Conservation (phyloP, 352 stramenopile genomes). For the Globisporangium cystogenes region DNA sequence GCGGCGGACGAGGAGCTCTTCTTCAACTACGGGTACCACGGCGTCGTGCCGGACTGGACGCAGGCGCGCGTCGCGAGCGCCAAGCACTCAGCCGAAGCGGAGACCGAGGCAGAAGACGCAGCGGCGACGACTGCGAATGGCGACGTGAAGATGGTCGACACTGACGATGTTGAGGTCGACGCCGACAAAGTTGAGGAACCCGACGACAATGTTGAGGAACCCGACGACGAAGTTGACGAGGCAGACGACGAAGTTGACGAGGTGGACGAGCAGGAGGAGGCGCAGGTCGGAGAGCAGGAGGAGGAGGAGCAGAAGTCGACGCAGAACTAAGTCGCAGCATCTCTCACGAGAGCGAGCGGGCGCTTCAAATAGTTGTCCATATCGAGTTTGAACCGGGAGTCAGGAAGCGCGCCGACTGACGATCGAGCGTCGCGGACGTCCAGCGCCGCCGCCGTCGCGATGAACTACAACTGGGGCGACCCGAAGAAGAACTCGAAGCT, state of each 20-base stretch:
- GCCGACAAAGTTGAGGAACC: neutral
- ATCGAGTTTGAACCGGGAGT: too few species aligned
- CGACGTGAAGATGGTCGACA: neutral
- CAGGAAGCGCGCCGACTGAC: too few species aligned
- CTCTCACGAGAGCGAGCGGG: too few species aligned
- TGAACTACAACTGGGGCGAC: slow-evolving; percentile 84
- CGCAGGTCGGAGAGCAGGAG: neutral
- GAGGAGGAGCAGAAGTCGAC: neutral
- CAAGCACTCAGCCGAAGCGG: slow-evolving; percentile 1
- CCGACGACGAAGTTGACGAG: neutral
- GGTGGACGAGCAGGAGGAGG: too few species aligned
- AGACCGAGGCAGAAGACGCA: neutral
- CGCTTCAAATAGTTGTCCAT: too few species aligned
- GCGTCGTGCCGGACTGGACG: slow-evolving; percentile 78
- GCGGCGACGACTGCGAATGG: neutral
- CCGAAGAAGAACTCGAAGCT: slow-evolving; percentile 77
- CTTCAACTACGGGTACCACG: slow-evolving; percentile 81
- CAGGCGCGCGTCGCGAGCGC: slow-evolving; percentile 43
- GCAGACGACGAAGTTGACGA: neutral
- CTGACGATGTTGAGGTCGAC: neutral
- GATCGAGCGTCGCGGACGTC: too few species aligned
- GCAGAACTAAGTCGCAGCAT: neutral
- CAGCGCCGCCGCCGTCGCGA: slow-evolving; percentile 9
- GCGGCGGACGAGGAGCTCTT: slow-evolving; percentile 79
- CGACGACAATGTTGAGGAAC: neutral